Evolutionary conservation across 1,139 yeast genomes (phyloP).

Genomic region (Yamadazyma jaroonii): DNA sequence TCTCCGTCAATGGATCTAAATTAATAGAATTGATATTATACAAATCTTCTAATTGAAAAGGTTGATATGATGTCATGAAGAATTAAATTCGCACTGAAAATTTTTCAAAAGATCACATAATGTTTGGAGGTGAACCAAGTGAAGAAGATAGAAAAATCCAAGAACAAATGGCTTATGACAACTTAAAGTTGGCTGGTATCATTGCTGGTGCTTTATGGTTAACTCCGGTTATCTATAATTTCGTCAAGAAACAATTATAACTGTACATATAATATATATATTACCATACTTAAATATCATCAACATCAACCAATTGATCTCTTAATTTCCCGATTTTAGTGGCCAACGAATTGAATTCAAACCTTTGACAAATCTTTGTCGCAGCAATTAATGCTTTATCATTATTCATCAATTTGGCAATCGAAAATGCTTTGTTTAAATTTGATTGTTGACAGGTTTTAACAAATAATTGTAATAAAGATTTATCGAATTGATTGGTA

Average conservation of each 20-base stretch:
- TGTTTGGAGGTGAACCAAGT: constrained; percentile 51
- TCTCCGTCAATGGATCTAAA: constrained; percentile 86
- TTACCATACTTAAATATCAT: neutral
- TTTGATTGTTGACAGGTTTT: constrained; percentile 69
- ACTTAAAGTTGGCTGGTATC: constrained; percentile 64
- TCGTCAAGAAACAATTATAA: constrained; percentile 54
- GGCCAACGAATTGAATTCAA: constrained; percentile 64
- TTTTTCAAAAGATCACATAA: constrained; percentile 5
- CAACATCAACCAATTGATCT: constrained; percentile 41
- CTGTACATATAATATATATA: constrained; percentile 6
- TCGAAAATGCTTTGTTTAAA: constrained; percentile 62
- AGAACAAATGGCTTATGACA: constrained; percentile 65
- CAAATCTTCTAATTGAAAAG: constrained; percentile 84
- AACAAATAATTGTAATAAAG: constrained; percentile 75
- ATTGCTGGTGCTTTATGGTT: constrained; percentile 81
- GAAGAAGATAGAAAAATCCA: constrained; percentile 79
- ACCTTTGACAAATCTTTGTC: constrained; percentile 75
- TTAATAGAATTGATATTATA: constrained; percentile 72
- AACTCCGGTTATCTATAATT: constrained; percentile 64
- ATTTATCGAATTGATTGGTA: constrained; percentile 61
- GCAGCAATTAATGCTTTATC: constrained; percentile 86
- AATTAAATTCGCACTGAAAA: constrained; percentile 5
- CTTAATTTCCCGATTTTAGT: constrained; percentile 64
- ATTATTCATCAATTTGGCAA: constrained; percentile 67
- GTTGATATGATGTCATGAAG: constrained; percentile 81